These are phyloP conservation scores for Tillandsia fasciculata DNA, from an alignment of 176 grass and related monocot species.

Conservation along the genomic window DNA sequence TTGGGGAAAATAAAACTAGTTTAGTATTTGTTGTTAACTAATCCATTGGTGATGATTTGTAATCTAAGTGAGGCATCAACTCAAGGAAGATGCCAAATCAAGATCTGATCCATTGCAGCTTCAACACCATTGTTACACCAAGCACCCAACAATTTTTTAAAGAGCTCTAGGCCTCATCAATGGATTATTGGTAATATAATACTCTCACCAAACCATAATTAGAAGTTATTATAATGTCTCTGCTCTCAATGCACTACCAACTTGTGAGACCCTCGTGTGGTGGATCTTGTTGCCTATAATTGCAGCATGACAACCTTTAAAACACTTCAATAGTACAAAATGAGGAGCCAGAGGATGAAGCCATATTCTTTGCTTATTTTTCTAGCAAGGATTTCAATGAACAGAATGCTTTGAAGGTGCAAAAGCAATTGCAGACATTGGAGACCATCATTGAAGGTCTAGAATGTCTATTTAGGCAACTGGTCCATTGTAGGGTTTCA, in stretches of 20 bases:
- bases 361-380: neutral
- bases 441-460: conserved; percentile 32
- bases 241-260: too few relatives aligned
- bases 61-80: neutral
- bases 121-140: neutral
- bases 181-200: neutral
- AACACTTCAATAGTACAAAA: neutral
- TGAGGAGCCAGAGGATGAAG: conserved; percentile 4
- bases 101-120: neutral
- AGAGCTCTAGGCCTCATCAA: neutral
- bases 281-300: conserved; percentile 17
- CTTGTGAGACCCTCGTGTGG: conserved; percentile 9
- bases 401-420: neutral
- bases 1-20: too few relatives aligned
- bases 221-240: neutral
- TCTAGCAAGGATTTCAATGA: conserved; percentile 8
- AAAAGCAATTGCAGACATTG: conserved; percentile 26
- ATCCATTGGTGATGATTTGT: neutral
- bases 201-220: neutral
- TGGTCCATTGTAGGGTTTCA: conserved; percentile 43
- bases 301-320: conserved; percentile 23
- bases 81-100: neutral
- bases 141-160: neutral
- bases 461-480: conserved; percentile 25
- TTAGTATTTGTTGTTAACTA: neutral